These are phyloP conservation scores for Pythium chondricola DNA, from an alignment of 352 stramenopile species.

Conservation along the genomic window DNA sequence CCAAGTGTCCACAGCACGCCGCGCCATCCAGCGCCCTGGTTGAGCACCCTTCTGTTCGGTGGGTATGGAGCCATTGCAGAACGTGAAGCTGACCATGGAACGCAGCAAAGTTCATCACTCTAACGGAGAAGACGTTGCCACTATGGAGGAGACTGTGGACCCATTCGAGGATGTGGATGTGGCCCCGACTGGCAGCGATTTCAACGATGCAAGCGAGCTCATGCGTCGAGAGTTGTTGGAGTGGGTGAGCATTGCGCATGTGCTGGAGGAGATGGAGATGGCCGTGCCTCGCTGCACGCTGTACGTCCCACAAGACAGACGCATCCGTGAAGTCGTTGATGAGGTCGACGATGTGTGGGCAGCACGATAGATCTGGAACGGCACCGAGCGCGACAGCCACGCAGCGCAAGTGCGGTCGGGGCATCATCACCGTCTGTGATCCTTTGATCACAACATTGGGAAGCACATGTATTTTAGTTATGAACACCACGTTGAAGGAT, in stretches of 20 bases:
- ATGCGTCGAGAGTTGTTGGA: not conserved
- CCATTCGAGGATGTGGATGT: constrained; percentile 10
- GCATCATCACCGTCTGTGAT: too few relatives aligned
- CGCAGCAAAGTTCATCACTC: constrained; percentile 10
- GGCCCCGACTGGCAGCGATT: constrained; percentile 7
- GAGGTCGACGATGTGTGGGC: not conserved
- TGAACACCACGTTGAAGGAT: too few relatives aligned
- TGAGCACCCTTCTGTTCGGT: constrained; percentile 26
- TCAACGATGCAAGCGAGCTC: constrained; percentile 8
- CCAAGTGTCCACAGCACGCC: constrained; percentile 24
- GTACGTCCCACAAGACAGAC: constrained; percentile 9
- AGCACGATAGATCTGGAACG: constrained; percentile 5
- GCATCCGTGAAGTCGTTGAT: not conserved
- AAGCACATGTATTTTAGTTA: too few relatives aligned
- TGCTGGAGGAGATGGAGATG: constrained; percentile 6
- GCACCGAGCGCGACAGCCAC: constrained; percentile 7
- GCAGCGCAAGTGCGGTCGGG: not conserved
- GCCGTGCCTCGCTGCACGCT: constrained; percentile 5
- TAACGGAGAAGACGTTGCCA: constrained; percentile 3
- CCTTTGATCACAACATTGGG: too few relatives aligned
- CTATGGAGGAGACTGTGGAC: not conserved
- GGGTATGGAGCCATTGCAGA: constrained; percentile 21
- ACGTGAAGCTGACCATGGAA: constrained; percentile 20
- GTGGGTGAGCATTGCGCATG: not conserved
- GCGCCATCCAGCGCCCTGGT: constrained; percentile 34